Base-by-base conservation (phyloP, 192 early-diverging fungal species). In the Mortierella antarctica region DNA sequence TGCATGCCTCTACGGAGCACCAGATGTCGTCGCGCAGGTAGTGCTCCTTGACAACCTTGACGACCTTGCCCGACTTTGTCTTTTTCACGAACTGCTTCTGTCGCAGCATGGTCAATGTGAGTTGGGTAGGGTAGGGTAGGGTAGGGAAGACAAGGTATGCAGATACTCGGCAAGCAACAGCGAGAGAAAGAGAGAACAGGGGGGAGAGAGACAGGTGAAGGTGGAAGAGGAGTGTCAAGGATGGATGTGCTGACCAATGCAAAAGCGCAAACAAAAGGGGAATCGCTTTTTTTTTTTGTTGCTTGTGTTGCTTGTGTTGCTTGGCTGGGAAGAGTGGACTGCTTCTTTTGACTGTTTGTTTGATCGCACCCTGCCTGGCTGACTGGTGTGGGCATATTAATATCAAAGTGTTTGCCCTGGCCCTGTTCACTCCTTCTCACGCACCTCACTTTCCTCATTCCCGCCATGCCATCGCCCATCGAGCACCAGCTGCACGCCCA, bases 41-140 rank as follows among this genome's bases (percentile, higher is more conserved):
- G 75, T 98, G 97, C 76, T 99, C 97, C 82, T 95, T 95, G 74
- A 98, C 93, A 8, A 97, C 93, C 75, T 96, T 97, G 53, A 98
- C 86, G 48, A 97, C 91, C 67, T 93, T 94, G 57, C 97, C 97
- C 74, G 94, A 92, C 86, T 92, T 91, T 64, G 96, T 98, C 77
- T 95, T 95, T 78, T 95, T 93, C 7, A 95, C 90, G 85, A 94
- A 98, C 12, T 93, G 87, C 83, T 96, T 97, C 69, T 90, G 88
- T 60, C 92, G 85, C 15, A 99, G 62, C 83, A 86, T 86, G 50
- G 57, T 57, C 39, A 15, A 51, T 65, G 62, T 39, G 7, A 23
- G 47, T 2, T 23, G 41, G 23, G 41, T 44, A n/a, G 31, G 20
- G 40, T 58, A 1, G 14, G 15, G 18, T 23, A 1, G 61, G 11